Percentiles rank a stretch among this genome's conserved stretches.
Evolutionary conservation across 352 stramenopile species (phyloP).

Genomic region (Globisporangium nunn): DNA sequence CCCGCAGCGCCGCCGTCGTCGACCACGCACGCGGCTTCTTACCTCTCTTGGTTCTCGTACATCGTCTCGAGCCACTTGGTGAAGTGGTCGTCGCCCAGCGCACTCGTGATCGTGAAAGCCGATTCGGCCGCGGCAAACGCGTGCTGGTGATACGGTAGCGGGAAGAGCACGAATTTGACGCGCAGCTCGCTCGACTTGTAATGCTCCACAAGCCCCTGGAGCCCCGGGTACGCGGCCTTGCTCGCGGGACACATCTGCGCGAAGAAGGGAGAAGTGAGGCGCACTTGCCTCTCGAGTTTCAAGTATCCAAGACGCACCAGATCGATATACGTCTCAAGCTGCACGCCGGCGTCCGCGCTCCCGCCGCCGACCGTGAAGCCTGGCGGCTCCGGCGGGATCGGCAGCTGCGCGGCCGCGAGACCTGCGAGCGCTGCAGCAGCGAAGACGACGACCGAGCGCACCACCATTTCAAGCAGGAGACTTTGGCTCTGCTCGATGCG

Average conservation of each 20-base stretch:
- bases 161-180: slow-evolving; percentile 68
- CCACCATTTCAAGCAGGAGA: background rate
- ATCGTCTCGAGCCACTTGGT: slow-evolving; percentile 69
- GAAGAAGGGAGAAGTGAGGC: background rate
- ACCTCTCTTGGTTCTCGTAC: slow-evolving; percentile 72
- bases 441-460: slow-evolving; percentile 13
- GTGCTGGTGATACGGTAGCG: slow-evolving; percentile 73
- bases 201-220: slow-evolving; percentile 49
- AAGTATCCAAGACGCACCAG: slow-evolving; percentile 24
- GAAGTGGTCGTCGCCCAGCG: slow-evolving; percentile 50
- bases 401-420: slow-evolving; percentile 30
- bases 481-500: background rate
- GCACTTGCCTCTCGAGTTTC: background rate
- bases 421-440: slow-evolving; percentile 8
- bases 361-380: slow-evolving; percentile 59
- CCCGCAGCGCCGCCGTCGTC: no score
- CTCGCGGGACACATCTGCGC: slow-evolving; percentile 66
- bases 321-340: slow-evolving; percentile 83
- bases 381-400: slow-evolving; percentile 49
- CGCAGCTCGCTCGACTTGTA: slow-evolving; percentile 57
- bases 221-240: slow-evolving; percentile 53
- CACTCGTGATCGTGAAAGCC: slow-evolving; percentile 54
- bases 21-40: slow-evolving; percentile 2
- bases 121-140: slow-evolving; percentile 58
- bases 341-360: slow-evolving; percentile 44